Conservation (phyloP, 139 green algal species). For the Chlorella ohadii region DNA sequence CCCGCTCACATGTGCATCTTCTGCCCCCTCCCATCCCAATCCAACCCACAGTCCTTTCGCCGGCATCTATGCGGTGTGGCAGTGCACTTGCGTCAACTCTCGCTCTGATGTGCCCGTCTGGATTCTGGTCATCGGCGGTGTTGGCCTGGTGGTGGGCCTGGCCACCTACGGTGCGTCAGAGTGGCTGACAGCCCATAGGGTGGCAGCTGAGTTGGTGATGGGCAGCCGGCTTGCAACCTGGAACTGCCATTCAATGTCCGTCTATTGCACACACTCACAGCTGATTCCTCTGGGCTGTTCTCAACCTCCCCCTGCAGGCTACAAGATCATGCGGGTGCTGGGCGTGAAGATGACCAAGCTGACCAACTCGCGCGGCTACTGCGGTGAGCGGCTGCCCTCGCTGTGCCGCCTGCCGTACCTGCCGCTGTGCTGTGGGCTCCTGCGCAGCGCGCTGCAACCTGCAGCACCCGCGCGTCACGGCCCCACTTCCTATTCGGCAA, state of each 20-base stretch:
- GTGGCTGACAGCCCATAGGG: too few relatives aligned
- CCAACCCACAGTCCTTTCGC: slow-evolving; percentile 59
- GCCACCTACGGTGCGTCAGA: slow-evolving; percentile 5
- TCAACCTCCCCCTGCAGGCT: slow-evolving; percentile 50
- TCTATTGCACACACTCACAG: too few relatives aligned
- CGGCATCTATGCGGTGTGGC: slow-evolving; percentile 71
- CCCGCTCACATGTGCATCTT: background rate
- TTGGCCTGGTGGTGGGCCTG: slow-evolving; percentile 71
- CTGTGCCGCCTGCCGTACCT: background rate
- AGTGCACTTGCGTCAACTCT: slow-evolving; percentile 11
- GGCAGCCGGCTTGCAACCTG: too few relatives aligned
- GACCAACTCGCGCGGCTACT: slow-evolving; percentile 60
- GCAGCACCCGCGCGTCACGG: too few relatives aligned
- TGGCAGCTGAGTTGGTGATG: too few relatives aligned
- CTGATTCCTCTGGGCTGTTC: slow-evolving; percentile 27
- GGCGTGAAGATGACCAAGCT: slow-evolving; percentile 69
- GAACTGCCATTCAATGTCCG: too few relatives aligned
- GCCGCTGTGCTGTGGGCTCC: too few relatives aligned
- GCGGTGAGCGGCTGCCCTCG: background rate
- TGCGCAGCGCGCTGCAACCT: too few relatives aligned
- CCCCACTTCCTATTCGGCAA: too few relatives aligned
- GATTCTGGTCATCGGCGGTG: slow-evolving; percentile 78
- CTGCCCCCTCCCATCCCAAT: background rate
- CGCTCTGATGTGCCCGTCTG: slow-evolving; percentile 65
- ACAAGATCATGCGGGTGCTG: slow-evolving; percentile 74